These are phyloP conservation scores for Castanea mollissima DNA, from an alignment of 306 rosid genomes.

Conservation along the genomic window DNA sequence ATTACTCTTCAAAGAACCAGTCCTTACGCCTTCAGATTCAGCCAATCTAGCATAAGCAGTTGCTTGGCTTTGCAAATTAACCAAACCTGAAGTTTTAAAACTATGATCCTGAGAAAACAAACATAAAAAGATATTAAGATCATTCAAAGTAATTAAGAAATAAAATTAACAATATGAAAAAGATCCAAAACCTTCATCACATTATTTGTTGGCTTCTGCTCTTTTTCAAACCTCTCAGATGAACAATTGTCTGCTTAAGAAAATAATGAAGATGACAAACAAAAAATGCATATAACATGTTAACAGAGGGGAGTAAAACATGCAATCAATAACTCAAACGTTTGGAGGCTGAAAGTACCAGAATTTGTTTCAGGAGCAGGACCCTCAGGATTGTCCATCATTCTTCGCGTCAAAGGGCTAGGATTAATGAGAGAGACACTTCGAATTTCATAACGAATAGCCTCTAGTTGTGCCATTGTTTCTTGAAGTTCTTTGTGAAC, in stretches of 20 bases:
- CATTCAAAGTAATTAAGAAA: background rate
- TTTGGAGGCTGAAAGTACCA: slow-evolving; percentile 5
- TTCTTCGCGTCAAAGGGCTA: slow-evolving; percentile 61
- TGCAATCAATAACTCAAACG: background rate
- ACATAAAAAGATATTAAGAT: background rate
- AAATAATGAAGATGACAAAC: background rate
- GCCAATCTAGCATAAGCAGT: slow-evolving; percentile 69
- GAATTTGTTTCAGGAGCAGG: background rate
- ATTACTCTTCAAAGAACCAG: slow-evolving; percentile 28
- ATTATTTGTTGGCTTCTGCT: slow-evolving; percentile 17
- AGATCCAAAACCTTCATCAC: slow-evolving; percentile 30
- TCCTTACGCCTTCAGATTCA: slow-evolving; percentile 50
- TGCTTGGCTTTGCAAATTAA: slow-evolving; percentile 67
- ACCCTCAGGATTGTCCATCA: slow-evolving; percentile 47
- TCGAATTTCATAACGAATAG: slow-evolving; percentile 80
- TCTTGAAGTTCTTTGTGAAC: slow-evolving; percentile 92
- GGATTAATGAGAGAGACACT: slow-evolving; percentile 63
- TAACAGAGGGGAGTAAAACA: slow-evolving; percentile 6
- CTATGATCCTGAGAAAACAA: slow-evolving; percentile 39
- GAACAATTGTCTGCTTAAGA: slow-evolving; percentile 2
- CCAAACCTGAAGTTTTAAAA: slow-evolving; percentile 28
- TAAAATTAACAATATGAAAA: background rate
- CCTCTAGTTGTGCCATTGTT: slow-evolving; percentile 75
- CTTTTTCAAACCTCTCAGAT: slow-evolving; percentile 15
- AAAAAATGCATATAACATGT: background rate